Conservation (phyloP, 2,329 filamentous ascomycete species). For the Dactylellina leptospora region DNA sequence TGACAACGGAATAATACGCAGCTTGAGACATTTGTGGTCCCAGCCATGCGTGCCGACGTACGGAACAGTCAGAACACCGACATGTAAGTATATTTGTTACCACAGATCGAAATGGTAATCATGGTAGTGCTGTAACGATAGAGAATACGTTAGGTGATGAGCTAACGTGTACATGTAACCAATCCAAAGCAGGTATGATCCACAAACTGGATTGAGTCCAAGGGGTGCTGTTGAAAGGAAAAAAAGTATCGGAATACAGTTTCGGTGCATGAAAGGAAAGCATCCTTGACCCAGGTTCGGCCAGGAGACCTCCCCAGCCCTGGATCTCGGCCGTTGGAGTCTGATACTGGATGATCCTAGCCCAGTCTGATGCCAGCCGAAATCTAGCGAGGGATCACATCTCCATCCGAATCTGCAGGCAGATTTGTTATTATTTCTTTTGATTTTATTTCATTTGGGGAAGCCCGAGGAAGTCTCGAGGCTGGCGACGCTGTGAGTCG, state of each 20-base stretch:
- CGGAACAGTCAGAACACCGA: constrained; percentile 9
- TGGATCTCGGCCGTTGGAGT: constrained; percentile 42
- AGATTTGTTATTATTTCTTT: no score
- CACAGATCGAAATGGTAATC: neutral
- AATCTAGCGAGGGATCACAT: constrained; percentile 17
- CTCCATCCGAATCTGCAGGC: no score
- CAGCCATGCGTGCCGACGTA: neutral
- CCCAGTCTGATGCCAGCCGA: constrained; percentile 21
- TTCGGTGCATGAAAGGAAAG: constrained; percentile 30
- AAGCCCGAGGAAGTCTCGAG: no score
- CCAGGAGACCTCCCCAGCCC: constrained; percentile 20
- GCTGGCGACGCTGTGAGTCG: no score
- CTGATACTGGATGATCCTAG: constrained; percentile 39
- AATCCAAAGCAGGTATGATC: constrained; percentile 13
- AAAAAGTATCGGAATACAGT: constrained; percentile 13
- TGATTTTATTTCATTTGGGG: no score
- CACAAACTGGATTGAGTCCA: neutral
- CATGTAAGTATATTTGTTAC: neutral
- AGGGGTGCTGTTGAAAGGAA: no score
- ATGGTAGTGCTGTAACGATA: neutral
- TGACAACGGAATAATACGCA: constrained; percentile 34
- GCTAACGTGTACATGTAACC: constrained; percentile 11
- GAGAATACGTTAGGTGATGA: constrained; percentile 2
- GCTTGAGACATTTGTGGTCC: constrained; percentile 28
- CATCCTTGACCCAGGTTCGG: constrained; percentile 36